Conservation (phyloP, 257 asterid species). For the Prunella vulgaris region DNA sequence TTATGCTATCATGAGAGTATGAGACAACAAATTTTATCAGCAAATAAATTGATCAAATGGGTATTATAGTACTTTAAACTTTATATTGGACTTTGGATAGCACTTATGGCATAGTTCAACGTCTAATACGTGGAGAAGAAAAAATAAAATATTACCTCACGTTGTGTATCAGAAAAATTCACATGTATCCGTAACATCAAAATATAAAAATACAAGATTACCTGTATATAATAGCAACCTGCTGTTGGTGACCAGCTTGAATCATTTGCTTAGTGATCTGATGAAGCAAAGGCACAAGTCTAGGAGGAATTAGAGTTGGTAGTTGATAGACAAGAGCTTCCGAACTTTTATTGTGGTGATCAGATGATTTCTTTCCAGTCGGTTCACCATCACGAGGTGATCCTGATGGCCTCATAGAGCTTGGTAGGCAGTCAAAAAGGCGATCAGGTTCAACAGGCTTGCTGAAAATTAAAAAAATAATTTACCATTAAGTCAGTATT, state of each 20-base stretch:
- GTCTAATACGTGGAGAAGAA: background rate
- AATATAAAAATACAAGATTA: constrained; percentile 12
- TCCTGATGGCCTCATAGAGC: constrained; percentile 68
- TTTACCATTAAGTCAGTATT: background rate
- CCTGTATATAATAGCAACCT: constrained; percentile 66
- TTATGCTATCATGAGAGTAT: background rate
- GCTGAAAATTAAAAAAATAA: constrained; percentile 47
- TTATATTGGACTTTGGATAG: background rate
- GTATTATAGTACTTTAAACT: background rate
- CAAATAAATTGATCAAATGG: background rate
- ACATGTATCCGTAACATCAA: constrained; percentile 1
- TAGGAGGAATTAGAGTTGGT: constrained; percentile 69
- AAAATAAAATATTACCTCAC: background rate
- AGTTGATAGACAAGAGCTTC: constrained; percentile 65
- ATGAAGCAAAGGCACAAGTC: constrained; percentile 72
- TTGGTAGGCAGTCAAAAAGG: constrained; percentile 84
- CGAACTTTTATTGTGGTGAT: constrained; percentile 49
- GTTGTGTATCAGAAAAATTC: background rate
- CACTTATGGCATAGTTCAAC: background rate
- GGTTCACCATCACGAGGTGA: constrained; percentile 57
- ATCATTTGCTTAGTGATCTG: constrained; percentile 64
- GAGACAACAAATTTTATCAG: background rate
- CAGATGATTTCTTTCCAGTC: constrained; percentile 41
- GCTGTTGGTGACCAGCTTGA: constrained; percentile 82
- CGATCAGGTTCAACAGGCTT: constrained; percentile 94